Base-by-base conservation (phyloP, 805 yeast genomes). In the Metschnikowia matae region DNA sequence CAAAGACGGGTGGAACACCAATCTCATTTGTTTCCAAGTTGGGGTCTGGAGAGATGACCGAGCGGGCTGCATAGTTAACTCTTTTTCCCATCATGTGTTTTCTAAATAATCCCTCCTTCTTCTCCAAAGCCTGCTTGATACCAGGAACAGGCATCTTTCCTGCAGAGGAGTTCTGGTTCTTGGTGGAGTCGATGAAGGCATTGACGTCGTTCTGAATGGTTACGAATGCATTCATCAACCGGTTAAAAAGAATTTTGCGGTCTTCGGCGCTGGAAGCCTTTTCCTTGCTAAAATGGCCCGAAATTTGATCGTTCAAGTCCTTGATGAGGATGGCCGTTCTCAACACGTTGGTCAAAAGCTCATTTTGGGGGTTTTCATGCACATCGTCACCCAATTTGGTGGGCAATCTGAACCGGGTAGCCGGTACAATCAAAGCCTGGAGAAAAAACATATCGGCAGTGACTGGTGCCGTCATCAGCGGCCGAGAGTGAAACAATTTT, bases 51-150 rank as follows among this genome's bases (percentile, higher is more conserved):
- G 98, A 91, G 71, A 94, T 94, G 62, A 94, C 99, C 8, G 99
- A 92, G 73, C 99, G 89, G 46, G 99, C 99, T 48, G 98, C 97
- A 64, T 89, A 92, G 69, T 94, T 95, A 53, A 94, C 99, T 77
- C 99, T 90, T 78, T 94, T 94, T 67, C 99, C 99, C 99, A 94
- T 94, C 99, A 94, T 94, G 66, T 94, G 96, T 68, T 92, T 94
- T 77, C 99, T 83, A 78, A 94, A 94, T 57, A 92, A 77, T 67
- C 99, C 99, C 72, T 94, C 99, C 68, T 94, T 94, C 83, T 94
- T 92, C 71, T 94, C 99, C 64, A 94, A 77, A 10, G 96, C 96
- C 76, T 94, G 99, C 68, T 94, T 94, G 62, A 94, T 83, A 75
- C 99, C 99, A 2, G 99, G 99, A 37, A 82, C 80, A 23, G 97